These are phyloP conservation scores for Meyerozyma carpophila DNA, from an alignment of 1,139 yeast genomes.

Conservation along the genomic window DNA sequence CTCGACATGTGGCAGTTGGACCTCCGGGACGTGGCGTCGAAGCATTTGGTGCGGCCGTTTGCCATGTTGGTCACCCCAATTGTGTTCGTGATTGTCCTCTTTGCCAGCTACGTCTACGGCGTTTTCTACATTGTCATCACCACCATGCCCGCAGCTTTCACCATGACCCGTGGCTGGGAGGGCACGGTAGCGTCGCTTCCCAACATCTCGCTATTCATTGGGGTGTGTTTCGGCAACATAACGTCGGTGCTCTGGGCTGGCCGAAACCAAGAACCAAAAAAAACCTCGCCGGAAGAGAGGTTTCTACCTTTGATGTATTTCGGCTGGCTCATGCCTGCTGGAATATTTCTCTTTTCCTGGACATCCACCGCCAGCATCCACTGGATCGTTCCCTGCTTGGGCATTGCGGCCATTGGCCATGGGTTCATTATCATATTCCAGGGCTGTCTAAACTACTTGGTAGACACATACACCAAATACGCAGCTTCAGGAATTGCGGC, in stretches of 20 bases:
- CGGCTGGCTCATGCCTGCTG: slow-evolving; percentile 29
- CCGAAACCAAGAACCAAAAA: background rate
- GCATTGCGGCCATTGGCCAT: slow-evolving; percentile 32
- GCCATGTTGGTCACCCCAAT: slow-evolving; percentile 41
- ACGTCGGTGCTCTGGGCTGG: background rate
- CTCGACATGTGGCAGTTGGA: background rate
- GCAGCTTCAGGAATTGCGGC: slow-evolving; percentile 13
- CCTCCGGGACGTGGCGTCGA: background rate
- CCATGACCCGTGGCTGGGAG: slow-evolving; percentile 11
- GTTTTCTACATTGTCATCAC: slow-evolving; percentile 35
- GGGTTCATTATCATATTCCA: slow-evolving; percentile 40
- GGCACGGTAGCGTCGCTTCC: background rate
- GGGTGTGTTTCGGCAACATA: background rate
- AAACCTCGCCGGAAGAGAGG: background rate
- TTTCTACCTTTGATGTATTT: background rate
- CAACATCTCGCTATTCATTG: background rate
- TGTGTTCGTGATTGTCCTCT: slow-evolving; percentile 32
- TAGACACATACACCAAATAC: slow-evolving; percentile 9
- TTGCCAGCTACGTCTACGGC: slow-evolving; percentile 43
- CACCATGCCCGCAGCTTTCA: slow-evolving; percentile 28
- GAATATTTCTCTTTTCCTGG: slow-evolving; percentile 49
- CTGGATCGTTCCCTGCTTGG: slow-evolving; percentile 42
- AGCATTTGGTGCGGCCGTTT: slow-evolving; percentile 37
- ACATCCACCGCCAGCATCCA: slow-evolving; percentile 32
- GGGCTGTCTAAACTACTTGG: slow-evolving; percentile 29